Percentiles rank a stretch among this genome's conserved stretches.
Evolutionary conservation across 2,329 filamentous ascomycete species (phyloP).

Genomic region (Neocucurbitaria cava): DNA sequence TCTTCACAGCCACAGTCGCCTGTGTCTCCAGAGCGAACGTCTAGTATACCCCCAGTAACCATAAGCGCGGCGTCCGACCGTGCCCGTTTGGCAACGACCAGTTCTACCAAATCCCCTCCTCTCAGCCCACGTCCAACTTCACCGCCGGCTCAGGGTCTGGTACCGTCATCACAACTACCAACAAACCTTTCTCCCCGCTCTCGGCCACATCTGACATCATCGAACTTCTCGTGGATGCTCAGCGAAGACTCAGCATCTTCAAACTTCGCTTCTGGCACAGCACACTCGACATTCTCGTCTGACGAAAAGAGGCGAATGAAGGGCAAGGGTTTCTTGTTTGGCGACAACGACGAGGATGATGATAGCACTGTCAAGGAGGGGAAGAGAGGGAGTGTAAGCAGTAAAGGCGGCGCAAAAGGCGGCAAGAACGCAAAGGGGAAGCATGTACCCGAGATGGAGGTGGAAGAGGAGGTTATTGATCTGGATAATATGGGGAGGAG

Average conservation of each 20-base stretch:
- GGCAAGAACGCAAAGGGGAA: slow-evolving; percentile 29
- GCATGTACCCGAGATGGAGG: slow-evolving; percentile 31
- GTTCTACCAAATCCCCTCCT: slow-evolving; percentile 10
- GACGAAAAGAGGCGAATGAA: slow-evolving; percentile 46
- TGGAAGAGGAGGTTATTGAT: slow-evolving; percentile 48
- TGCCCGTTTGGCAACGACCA: slow-evolving; percentile 3
- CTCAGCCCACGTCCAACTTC: slow-evolving; percentile 22
- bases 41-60: slow-evolving; percentile 30
- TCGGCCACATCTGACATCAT: slow-evolving; percentile 73
- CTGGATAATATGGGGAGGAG: slow-evolving; percentile 43
- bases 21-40: slow-evolving; percentile 22
- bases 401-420: slow-evolving; percentile 23
- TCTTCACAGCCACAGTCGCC: slow-evolving; percentile 25
- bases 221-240: slow-evolving; percentile 82
- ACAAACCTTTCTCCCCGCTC: slow-evolving; percentile 51
- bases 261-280: slow-evolving; percentile 43
- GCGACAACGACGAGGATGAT: slow-evolving; percentile 49
- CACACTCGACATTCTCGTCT: slow-evolving; percentile 43
- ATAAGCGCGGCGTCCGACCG: slow-evolving; percentile 10
- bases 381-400: slow-evolving; percentile 29
- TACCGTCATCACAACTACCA: slow-evolving; percentile 18
- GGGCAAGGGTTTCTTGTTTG: slow-evolving; percentile 50
- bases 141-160: slow-evolving; percentile 13
- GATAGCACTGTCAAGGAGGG: slow-evolving; percentile 16
- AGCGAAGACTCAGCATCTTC: slow-evolving; percentile 44